Conservation (phyloP, 2,329 filamentous ascomycete genomes). For the Neurospora sp. region DNA sequence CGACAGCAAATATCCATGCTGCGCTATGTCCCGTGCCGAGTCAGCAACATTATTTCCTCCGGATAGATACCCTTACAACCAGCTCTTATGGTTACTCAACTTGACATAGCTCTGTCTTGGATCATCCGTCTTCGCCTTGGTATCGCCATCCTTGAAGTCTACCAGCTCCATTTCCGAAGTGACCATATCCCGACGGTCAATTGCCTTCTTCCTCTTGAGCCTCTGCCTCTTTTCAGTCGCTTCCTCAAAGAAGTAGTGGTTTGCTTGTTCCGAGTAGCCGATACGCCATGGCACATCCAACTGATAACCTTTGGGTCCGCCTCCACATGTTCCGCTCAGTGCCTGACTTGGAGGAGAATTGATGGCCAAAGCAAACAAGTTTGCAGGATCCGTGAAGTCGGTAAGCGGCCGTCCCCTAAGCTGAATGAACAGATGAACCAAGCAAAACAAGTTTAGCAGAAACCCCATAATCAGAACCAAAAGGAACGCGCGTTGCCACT, state of each 20-base stretch:
- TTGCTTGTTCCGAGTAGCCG: conserved; percentile 26
- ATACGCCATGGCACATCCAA: conserved; percentile 34
- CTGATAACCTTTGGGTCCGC: conserved; percentile 25
- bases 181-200: not conserved
- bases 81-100: not conserved
- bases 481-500: conserved; percentile 60
- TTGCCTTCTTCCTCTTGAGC: not conserved
- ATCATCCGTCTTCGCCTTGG: not conserved
- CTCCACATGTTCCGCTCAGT: conserved; percentile 30
- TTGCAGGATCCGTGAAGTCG: conserved; percentile 70
- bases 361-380: conserved; percentile 62
- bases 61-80: not conserved
- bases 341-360: conserved; percentile 39
- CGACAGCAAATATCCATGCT: not conserved
- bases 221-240: conserved; percentile 9
- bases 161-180: not conserved
- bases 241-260: conserved; percentile 33
- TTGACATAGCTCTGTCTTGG: not conserved
- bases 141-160: not conserved
- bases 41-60: not conserved
- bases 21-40: not conserved
- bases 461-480: conserved; percentile 56
- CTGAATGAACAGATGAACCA: conserved; percentile 48
- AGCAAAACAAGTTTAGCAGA: conserved; percentile 54
- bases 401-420: conserved; percentile 53